Evolutionary conservation across 768 basidiomycete species (phyloP).

Genomic region (Arthromyces matolae): DNA sequence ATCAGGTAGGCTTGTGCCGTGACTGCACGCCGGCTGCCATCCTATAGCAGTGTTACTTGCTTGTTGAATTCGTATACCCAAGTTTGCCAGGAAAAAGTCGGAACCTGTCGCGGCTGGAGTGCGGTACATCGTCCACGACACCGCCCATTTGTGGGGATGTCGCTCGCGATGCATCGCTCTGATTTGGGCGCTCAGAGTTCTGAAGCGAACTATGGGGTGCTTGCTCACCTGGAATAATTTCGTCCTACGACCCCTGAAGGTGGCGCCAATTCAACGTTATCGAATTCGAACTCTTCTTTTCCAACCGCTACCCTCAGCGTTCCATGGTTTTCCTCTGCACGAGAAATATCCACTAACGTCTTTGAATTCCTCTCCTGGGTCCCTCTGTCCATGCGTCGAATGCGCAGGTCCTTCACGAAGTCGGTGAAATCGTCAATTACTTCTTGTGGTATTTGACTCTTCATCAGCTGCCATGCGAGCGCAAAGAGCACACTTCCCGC

Average conservation of each 20-base stretch:
- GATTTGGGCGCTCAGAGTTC: neutral
- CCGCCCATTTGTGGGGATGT: too few relatives aligned
- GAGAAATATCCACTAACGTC: too few relatives aligned
- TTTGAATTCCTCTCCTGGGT: too few relatives aligned
- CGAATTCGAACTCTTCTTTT: neutral
- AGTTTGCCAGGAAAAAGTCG: neutral
- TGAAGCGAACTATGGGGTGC: neutral
- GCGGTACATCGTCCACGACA: too few relatives aligned
- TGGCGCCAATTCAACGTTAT: neutral
- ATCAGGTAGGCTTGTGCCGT: constrained; percentile 17
- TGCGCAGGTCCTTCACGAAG: too few relatives aligned
- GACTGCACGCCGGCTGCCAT: constrained; percentile 11
- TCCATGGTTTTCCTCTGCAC: too few relatives aligned
- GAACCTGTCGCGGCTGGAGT: neutral
- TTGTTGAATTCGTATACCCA: neutral
- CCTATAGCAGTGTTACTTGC: constrained; percentile 13
- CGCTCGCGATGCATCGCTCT: neutral
- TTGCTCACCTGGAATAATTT: neutral
- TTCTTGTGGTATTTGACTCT: too few relatives aligned
- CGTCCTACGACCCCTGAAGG: neutral
- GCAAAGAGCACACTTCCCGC: too few relatives aligned
- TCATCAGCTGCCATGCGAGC: too few relatives aligned
- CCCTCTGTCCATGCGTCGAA: too few relatives aligned
- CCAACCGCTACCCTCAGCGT: neutral
- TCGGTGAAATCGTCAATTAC: too few relatives aligned